Base-by-base conservation (phyloP, 805 yeast genomes). In the Zygotorulaspora sp. region DNA sequence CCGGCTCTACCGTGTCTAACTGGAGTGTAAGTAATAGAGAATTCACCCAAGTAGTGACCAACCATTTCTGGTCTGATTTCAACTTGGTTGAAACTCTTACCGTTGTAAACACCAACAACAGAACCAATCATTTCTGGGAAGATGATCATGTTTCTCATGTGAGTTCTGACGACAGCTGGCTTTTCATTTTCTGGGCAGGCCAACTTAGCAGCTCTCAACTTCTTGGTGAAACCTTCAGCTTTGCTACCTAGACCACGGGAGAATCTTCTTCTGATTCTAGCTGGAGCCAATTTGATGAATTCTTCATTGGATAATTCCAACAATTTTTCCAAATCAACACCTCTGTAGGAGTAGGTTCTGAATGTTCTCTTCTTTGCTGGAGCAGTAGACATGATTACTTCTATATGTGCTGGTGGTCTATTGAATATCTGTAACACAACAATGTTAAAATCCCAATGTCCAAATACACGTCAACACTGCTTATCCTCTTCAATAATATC, bases 41-140 rank as follows among this genome's bases (percentile, higher is more conserved):
- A 92, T 80, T 92, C 99, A 78, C 97, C 99, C 66, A 92, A 85
- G 94, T 92, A 92, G 84, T 90, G 96, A 71, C 98, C 97, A 70
- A 90, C 89, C 98, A 92, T 92, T 80, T 92, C 99, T 67, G 98
- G 96, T 74, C 78, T 88, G 75, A 92, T 77, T 75, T 92, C 99
- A 72, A 92, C 96, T 64, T 82, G 84, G 95, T 90, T 90, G 95
- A 92, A 92, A 62, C 78, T 86, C 80, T 92, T 92, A 78, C 99
- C 99, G 82, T 92, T 92, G 96, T 92, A 92, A 63, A 92, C 84
- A 77, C 97, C 97, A 62, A 92, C 81, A 58, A 90, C 94, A 50
- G 97, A 87, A 70, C 98, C 98, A 65, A 92, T 88, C 98, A 92
- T 92, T 81, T 92, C 99, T 75, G 99, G 99, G 58, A 92, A 92